Evolutionary conservation across 1,139 yeast species (phyloP), one percentile per base, ranked within the genome.

Genomic region (Geotrichum candidum): DNA sequence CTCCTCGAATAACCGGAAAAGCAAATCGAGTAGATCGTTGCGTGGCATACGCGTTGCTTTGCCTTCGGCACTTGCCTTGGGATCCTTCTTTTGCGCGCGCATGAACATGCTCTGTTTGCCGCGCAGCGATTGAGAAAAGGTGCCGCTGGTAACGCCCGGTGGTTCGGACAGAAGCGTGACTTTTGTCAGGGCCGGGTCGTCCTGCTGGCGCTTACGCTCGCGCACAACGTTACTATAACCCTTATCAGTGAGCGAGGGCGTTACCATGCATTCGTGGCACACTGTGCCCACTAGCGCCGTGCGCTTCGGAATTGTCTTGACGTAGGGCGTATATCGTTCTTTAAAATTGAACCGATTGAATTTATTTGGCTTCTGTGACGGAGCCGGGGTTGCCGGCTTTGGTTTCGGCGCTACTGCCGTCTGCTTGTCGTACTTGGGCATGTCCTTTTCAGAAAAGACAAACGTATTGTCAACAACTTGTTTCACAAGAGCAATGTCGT

Each of bases 31-130:
- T 63, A 94, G 83, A 67, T 91, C 97, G 74, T 90, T 90, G 78
- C 90, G 87, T 51, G 96, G 96, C 87, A 94, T 88, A 74, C 99
- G 84, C 66, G 90, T 90, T 50, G 97, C 96, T 72, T 96, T 87
- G 59, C 95, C 95, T 68, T 89, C 96, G 64, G 81, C 78, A 68
- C 80, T 81, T 66, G 79, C 80, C 65, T 74, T 66, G 52, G 64
- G 56, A 53, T 73, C 75, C 56, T 70, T 71, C 67, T 73, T 74
- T 60, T 70, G 74, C 5, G 76, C 70, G 54, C 68, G 65, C 68
- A 75, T 69, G 60, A 75, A 75, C 58, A 59, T 63, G 55, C 70
- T 68, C 56, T 68, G 65, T 31, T 66, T 65, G 35, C 74, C 80
- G 62, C 80, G 80, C 71, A 90, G 83, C 11, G 91, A 87, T 64